Conservation (phyloP, 208 protist genomes). For the Crithidia brevicula region DNA sequence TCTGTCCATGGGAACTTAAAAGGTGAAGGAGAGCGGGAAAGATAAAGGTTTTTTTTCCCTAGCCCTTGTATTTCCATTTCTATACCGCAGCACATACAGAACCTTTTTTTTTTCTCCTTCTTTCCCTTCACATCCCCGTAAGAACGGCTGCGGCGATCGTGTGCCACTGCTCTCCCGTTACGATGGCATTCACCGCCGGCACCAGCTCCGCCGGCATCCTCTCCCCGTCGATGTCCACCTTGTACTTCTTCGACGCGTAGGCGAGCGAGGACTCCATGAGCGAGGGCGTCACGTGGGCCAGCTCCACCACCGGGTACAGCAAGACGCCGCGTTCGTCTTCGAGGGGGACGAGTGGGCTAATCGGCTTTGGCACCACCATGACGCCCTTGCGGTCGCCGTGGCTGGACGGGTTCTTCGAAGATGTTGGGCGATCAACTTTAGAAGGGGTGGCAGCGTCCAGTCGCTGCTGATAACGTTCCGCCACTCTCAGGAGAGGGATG, state of each 20-base stretch:
- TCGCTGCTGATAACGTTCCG: slow-evolving; percentile 32
- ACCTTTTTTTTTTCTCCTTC: too few relatives aligned
- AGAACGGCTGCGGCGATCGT: slow-evolving; percentile 58
- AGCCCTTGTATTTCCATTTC: too few relatives aligned
- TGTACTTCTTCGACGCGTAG: slow-evolving; percentile 81
- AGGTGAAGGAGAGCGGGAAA: too few relatives aligned
- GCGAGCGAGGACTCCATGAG: slow-evolving; percentile 53
- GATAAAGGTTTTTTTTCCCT: too few relatives aligned
- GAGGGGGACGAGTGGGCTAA: slow-evolving; percentile 25
- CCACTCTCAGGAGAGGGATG: slow-evolving; percentile 21
- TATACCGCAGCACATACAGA: too few relatives aligned
- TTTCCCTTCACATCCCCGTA: slow-evolving; percentile 46
- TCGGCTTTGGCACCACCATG: slow-evolving; percentile 27
- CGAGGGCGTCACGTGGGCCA: slow-evolving; percentile 45
- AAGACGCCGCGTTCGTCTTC: slow-evolving; percentile 17
- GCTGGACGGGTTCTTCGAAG: slow-evolving; percentile 18
- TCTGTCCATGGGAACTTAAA: too few relatives aligned
- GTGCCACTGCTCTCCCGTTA: slow-evolving; percentile 23
- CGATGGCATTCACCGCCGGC: slow-evolving; percentile 21
- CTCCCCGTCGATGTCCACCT: slow-evolving; percentile 65
- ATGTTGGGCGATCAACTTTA: slow-evolving; percentile 27
- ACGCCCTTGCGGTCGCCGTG: slow-evolving; percentile 29
- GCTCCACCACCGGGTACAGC: slow-evolving; percentile 54
- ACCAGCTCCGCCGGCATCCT: slow-evolving; percentile 34
- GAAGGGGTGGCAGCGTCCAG: slow-evolving; percentile 8